A percentile compares a stretch with the other conserved stretches of the same genome.
phyloP scores from a whole-genome alignment of 1,284 basidiomycete species.

The Puccinia novopanici region DNA sequence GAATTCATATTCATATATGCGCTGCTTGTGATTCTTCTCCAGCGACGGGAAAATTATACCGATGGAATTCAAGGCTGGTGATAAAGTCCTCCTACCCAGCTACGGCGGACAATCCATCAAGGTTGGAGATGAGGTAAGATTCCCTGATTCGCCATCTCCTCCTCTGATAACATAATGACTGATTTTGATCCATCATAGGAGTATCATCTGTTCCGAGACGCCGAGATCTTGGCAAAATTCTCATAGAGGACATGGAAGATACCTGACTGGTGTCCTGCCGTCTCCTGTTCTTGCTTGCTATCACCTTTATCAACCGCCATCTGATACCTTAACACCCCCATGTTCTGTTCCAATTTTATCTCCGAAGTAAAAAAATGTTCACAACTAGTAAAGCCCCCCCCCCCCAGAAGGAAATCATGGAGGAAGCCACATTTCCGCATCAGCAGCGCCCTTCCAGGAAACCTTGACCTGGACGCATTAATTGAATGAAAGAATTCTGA shows the following conservation, averaged over 20 bases:
- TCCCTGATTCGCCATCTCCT: not conserved
- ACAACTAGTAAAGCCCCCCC: no score
- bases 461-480: no score
- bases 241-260: slow-evolving; percentile 54
- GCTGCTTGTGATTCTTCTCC: not conserved
- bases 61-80: slow-evolving; percentile 78
- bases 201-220: slow-evolving; percentile 91
- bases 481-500: no score
- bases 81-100: slow-evolving; percentile 87
- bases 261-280: not conserved
- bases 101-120: slow-evolving; percentile 97
- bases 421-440: no score
- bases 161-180: not conserved
- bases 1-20: not conserved
- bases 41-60: slow-evolving; percentile 75
- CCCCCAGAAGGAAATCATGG: no score
- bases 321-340: not conserved
- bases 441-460: no score
- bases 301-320: not conserved
- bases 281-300: not conserved
- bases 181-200: slow-evolving; percentile 65
- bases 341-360: no score
- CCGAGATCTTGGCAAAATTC: slow-evolving; percentile 95
- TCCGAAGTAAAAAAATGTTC: no score
- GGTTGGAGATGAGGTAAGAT: slow-evolving; percentile 87